Percentiles rank a stretch among this genome's conserved stretches.
These are phyloP conservation scores for Hygrophorus russula DNA, from an alignment of 768 basidiomycete genomes.

Conservation along the genomic window DNA sequence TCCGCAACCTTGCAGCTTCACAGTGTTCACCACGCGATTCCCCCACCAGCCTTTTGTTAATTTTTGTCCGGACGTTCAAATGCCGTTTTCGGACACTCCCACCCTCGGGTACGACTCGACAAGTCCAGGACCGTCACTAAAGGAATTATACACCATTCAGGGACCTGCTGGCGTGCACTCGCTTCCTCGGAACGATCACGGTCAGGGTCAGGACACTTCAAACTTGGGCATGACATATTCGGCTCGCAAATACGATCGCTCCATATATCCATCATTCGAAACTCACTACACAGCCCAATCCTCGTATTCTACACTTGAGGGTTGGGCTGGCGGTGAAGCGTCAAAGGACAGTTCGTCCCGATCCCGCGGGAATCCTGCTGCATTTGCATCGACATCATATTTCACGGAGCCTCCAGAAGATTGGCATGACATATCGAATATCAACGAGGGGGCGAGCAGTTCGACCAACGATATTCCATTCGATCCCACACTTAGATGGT, in stretches of 20 bases:
- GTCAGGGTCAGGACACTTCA: background rate
- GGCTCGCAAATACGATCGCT: slow-evolving; percentile 3
- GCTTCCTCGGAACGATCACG: background rate
- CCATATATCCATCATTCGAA: background rate
- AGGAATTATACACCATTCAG: background rate
- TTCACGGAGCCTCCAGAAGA: background rate
- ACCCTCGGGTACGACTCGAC: background rate
- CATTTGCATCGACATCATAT: background rate
- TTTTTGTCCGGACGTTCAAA: background rate
- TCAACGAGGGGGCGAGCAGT: background rate
- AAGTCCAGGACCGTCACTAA: background rate
- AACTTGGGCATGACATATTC: slow-evolving; percentile 4
- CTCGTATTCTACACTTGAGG: slow-evolving; percentile 25
- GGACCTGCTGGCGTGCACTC: background rate
- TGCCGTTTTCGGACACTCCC: background rate
- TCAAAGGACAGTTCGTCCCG: background rate
- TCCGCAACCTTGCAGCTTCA: background rate
- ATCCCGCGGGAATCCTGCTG: background rate
- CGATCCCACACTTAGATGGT: slow-evolving; percentile 1
- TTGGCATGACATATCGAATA: background rate
- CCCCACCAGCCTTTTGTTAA: background rate
- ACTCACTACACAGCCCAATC: no score
- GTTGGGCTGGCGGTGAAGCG: slow-evolving; percentile 24
- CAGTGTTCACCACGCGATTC: background rate
- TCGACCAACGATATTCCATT: background rate